A percentile compares a stretch with the other conserved stretches of the same genome.
Conservation (phyloP, 78 protist species). For the Dictyostelium intermedium region DNA sequence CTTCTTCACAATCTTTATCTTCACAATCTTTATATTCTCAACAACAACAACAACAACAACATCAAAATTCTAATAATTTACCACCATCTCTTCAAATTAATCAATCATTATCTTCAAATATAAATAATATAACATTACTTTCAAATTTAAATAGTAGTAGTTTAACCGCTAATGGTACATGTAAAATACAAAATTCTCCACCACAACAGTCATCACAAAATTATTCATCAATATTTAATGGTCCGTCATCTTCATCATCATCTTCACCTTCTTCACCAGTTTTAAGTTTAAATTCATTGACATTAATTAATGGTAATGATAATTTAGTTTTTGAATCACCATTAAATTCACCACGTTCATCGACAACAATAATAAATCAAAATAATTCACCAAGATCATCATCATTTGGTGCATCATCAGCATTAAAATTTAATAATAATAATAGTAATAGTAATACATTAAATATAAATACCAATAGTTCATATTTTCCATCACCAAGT, state of each 20-base stretch:
- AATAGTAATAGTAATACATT: background rate
- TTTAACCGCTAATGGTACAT: background rate
- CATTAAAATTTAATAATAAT: background rate
- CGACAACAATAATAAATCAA: background rate
- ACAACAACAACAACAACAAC: background rate
- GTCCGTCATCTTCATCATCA: background rate
- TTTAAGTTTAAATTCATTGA: conserved; percentile 5
- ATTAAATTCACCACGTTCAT: background rate
- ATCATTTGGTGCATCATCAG: background rate
- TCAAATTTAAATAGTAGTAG: background rate
- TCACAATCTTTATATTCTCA: background rate
- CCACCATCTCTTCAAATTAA: background rate
- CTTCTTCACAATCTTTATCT: background rate
- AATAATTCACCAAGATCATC: background rate
- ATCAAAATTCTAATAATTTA: background rate
- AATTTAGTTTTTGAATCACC: conserved; percentile 8
- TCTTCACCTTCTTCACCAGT: conserved; percentile 1
- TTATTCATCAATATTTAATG: background rate
- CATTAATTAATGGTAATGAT: background rate
- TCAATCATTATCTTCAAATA: background rate
- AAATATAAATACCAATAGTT: background rate
- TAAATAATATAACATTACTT: background rate
- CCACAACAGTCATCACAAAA: background rate
- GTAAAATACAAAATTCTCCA: background rate
- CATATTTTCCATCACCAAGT: background rate